Base-by-base conservation (phyloP, 192 early-diverging fungal species). In the Coemansia sp. region DNA sequence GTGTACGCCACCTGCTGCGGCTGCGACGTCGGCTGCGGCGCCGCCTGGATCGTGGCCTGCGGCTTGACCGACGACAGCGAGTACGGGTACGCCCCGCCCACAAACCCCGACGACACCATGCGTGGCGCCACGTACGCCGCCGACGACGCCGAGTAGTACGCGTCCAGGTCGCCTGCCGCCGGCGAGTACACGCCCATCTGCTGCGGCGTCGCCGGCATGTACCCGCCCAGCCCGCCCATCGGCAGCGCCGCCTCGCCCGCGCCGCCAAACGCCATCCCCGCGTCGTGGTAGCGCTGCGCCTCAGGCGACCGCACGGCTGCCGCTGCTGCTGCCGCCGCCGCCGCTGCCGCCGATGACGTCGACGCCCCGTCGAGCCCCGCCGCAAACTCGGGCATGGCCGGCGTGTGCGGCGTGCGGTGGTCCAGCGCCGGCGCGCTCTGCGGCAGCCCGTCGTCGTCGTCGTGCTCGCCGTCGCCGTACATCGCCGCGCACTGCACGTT, bases 401-500 rank as follows among this genome's bases (percentile, higher is more conserved):
- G 53, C 2, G 63, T 58, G 23, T 30, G 43, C 5, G 25, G 53
- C 38, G 32, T 3, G 26, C 47, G 48, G 34, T 26, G 20, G 46
- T 45, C 60, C 26, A 57, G 31, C 17, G 34, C 39, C 15, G 32
- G 50, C 40, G 62, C 57, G 58, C 53, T 68, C 35, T 53, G 53
- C 5, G 61, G 61, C 43, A 50, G 29, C 25, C 48, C 0, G 25
- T 62, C 59, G 14, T 70, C 61, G 53, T 70, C 68, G 34, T 67
- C 64, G 29, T 52, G 38, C 47, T 79, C 58, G 22, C 54, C 54
- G 22, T 81, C 68, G 26, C 62, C 55, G 47, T 65, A 64, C 64
- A 62, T 45, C 8, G 52, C 12, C 6, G 55, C 57, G 19, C 62
- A 77, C 42, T 75, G 70, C 35, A 74, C 80, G 72, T 89, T 89